Evolutionary conservation across 192 early-diverging fungal genomes (phyloP), one percentile per base, ranked within the genome.

Genomic region (Phlyctochytrium arcticum): DNA sequence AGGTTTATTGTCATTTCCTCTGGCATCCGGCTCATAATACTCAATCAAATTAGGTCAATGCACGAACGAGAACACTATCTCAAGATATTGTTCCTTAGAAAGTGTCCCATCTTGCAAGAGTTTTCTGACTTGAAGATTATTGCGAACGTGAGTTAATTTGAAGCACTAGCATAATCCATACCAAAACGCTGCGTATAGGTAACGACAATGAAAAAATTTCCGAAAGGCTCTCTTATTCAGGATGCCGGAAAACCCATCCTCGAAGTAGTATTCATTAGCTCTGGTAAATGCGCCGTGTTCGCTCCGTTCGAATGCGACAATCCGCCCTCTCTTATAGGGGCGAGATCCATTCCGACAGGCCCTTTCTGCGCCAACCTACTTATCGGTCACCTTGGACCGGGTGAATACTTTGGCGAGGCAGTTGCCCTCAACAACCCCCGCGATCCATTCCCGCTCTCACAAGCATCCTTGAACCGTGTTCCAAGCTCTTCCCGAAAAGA

Each of bases 61-160:
- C 75, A 76, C 48, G 54, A 71, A 47, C 77, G 73, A 33, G 75
- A 76, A 31, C 62, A 34, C 19, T 27, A 76, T 35, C 74, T 77
- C 39, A 77, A 78, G 56, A 51, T 75, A 10, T 47, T 72, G 9
- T 77, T 77, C 39, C 63, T 76, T 12, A 42, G 48, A 42, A 68
- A 77, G 26, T 53, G 71, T 48, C 72, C 72, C 12, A 42, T 77
- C 50, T 37, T 70, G 17, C 3, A n/a, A n/a, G n/a, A n/a, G n/a
- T n/a, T n/a, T n/a, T n/a, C n/a, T n/a, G n/a, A n/a, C n/a, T n/a
- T n/a, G n/a, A n/a, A n/a, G n/a, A n/a, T n/a, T n/a, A n/a, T n/a
- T n/a, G n/a, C n/a, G n/a, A n/a, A n/a, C n/a, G n/a, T n/a, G n/a
- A n/a, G n/a, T n/a, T n/a, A n/a, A n/a, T n/a, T 19, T 24, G 26